Evolutionary conservation across 768 basidiomycete genomes (phyloP), one percentile per base, ranked within the genome.

Genomic region (Sporobolomyces phaffii): DNA sequence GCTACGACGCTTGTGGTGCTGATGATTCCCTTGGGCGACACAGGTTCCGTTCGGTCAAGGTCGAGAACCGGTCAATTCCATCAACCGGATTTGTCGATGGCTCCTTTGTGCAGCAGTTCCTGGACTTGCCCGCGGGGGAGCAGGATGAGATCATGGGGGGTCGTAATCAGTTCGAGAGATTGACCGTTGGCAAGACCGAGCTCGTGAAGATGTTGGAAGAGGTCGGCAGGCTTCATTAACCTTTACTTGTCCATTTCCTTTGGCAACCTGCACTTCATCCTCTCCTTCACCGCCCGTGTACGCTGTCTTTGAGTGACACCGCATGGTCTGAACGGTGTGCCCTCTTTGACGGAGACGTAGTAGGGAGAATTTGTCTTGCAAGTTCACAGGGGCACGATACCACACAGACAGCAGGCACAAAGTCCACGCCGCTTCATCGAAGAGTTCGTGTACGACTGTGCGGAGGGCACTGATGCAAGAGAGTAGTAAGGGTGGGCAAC

Each of bases 71-170:
- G 83, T 86, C 36, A 72, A 77, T 31, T 72, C 81, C 69, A 1
- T 82, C 87, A 2, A 82, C 81, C 44, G 91, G 90, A 20, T 91
- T 96, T 81, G 80, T 96, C 33, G 91, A 96, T 67, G 92, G 91
- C 2, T 87, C 90, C 74, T 88, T 91, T 69, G 75, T 96, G 24
- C 89, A 92, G 76, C 78, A 80, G 24, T 85, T 88, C 76, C 80
- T 75, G 86, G 58, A 77, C 77, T 22, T 79, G 81, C 52, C 75
- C 74, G 41, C 76, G 1, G 73, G 79, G 8, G 77, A 81, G 28
- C 77, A 84, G n/a, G 76, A 81, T 58, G 78, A 80, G 64, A 83
- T 89, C 14, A 77, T 86, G 70, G 73, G 79, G 33, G 89, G 88
- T 13, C 77, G 79, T 22, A 84, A 79, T 60, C 81, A 84, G 56